Conservation (phyloP, 441 rosid genomes). For the Pelargonium cotyledonis region DNA sequence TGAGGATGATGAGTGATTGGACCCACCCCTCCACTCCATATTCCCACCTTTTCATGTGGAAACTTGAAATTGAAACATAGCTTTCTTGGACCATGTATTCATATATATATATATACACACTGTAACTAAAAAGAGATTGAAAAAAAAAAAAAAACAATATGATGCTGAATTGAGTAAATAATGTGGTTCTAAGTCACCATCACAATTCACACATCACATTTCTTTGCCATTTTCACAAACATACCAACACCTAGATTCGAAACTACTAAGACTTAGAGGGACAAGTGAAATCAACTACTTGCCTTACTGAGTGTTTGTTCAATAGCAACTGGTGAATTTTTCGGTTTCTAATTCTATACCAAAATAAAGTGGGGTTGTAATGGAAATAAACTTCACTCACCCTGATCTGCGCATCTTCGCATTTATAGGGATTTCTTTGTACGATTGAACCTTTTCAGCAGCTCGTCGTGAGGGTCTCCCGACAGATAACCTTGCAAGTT, state of each 20-base stretch:
- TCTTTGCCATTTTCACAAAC: not conserved
- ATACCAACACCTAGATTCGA: not conserved
- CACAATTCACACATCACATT: not conserved
- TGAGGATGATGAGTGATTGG: not conserved
- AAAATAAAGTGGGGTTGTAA: not conserved
- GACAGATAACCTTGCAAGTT: conserved; percentile 20
- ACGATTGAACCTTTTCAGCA: conserved; percentile 40
- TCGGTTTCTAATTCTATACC: not conserved
- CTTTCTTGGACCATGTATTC: not conserved
- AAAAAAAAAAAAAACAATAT: too few species aligned
- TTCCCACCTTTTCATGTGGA: not conserved
- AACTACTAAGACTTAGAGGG: too few species aligned
- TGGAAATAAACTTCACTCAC: conserved; percentile 19
- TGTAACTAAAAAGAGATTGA: not conserved
- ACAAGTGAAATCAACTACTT: too few species aligned
- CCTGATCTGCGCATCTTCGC: conserved; percentile 43
- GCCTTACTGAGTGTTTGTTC: too few species aligned
- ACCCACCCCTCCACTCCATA: not conserved
- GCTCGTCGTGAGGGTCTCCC: conserved; percentile 46
- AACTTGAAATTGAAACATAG: not conserved
- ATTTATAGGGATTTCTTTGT: conserved; percentile 47
- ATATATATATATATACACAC: not conserved
- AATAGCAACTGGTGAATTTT: too few species aligned
- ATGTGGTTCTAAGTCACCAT: not conserved
- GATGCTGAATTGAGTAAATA: not conserved